Base-by-base conservation (phyloP, 2,329 filamentous ascomycete genomes). In the Neofusicoccum laricinum region DNA sequence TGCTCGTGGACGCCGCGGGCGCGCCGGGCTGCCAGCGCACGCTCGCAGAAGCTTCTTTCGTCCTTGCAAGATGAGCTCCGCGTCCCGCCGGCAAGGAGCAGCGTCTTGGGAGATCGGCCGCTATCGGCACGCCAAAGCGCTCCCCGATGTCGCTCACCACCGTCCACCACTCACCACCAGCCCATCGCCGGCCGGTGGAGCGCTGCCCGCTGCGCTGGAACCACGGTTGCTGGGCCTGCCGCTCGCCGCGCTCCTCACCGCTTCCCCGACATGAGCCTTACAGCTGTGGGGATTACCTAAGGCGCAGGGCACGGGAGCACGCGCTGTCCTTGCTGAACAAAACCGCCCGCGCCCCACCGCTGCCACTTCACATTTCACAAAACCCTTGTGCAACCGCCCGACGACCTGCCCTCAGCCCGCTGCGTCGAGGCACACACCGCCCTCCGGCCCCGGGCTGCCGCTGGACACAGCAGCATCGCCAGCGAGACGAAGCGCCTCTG, bases 311-410 rank as follows among this genome's bases (percentile, higher is more conserved):
- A 58, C 53, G 53, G 53, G 53, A 58, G 53, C 53, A 58, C 55
- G 41, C 55, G 55, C 41, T 59, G 41, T 58, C 53, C 53, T 58
- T 58, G 53, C 53, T 46, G 55, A 46, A 59, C 55, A 59, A 58
- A 55, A 34, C 40, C 41, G 10, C 19, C n/a, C 55, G n/a, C 15
- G 55, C 55, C 55, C 55, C 55, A 59, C 55, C 41, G 41, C 38
- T 58, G 17, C 40, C 53, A 58, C 53, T 58, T 43, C 41, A 59
- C 55, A 59, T 59, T 59, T 59, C 55, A 59, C 55, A 59, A 59
- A 30, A 45, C 55, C 25, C 41, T 59, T 59, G 55, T 59, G 55
- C 55, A 59, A 59, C 55, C 12, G 34, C 19, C 25, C 34, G 36
- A 41, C 51, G 17, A 30, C 17, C 51, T 55, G 19, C 49, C 49